Percentiles rank a stretch among this genome's conserved stretches.
These are phyloP conservation scores for Penicillium psychrofluorescens DNA, from an alignment of 495 filamentous ascomycete species.

Conservation along the genomic window DNA sequence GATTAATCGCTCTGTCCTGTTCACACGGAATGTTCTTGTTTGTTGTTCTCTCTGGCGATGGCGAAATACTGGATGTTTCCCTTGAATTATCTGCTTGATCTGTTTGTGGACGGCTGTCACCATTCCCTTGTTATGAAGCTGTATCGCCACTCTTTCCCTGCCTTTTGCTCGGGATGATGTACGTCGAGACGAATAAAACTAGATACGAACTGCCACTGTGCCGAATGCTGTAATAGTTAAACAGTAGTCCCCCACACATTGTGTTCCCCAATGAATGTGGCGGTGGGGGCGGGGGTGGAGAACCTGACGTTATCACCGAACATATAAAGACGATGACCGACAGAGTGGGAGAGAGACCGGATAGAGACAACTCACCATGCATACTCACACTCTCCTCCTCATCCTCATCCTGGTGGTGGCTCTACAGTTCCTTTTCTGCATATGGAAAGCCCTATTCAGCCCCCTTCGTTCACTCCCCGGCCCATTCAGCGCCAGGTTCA, in stretches of 20 bases:
- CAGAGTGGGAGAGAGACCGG: no score
- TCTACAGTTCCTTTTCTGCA: constrained; percentile 7
- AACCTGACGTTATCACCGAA: background rate
- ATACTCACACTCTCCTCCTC: constrained; percentile 3
- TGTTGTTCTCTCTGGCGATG: background rate
- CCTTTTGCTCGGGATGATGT: background rate
- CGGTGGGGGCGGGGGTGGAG: constrained; percentile 22
- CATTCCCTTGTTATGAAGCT: background rate
- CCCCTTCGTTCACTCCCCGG: constrained; percentile 43
- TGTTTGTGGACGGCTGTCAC: no score
- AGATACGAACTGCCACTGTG: no score
- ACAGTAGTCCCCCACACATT: no score
- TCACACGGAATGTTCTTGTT: no score
- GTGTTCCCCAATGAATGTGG: constrained; percentile 3
- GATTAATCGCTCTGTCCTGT: no score
- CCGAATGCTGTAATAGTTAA: no score
- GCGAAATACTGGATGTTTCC: constrained; percentile 4
- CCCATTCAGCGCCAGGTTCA: constrained; percentile 46
- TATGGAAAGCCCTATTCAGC: constrained; percentile 11
- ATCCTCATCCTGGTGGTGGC: constrained; percentile 4
- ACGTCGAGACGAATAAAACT: no score
- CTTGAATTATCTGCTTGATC: background rate
- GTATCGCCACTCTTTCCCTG: background rate
- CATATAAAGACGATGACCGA: no score
- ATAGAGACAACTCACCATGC: constrained; percentile 2